Conservation (phyloP, 1,284 basidiomycete species). For the Violaceomyces palustris region DNA sequence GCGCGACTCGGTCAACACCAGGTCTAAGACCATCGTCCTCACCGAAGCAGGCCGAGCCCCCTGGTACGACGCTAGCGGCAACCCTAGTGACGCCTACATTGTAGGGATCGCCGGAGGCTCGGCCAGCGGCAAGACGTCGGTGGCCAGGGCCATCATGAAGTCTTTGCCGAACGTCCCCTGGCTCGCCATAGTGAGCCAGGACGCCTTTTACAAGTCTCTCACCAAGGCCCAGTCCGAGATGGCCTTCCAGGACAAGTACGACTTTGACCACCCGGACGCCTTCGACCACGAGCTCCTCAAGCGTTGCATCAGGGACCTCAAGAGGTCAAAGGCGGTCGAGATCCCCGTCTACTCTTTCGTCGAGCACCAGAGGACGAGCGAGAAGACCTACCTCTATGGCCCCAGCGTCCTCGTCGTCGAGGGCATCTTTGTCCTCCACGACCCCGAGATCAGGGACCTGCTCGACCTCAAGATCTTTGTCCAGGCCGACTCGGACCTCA, state of each 20-base stretch:
- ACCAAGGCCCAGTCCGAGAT: constrained; percentile 67
- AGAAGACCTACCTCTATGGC: constrained; percentile 88
- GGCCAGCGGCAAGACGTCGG: constrained; percentile 81
- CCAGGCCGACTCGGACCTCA: constrained; percentile 84
- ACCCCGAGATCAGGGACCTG: constrained; percentile 62
- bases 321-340: constrained; percentile 62
- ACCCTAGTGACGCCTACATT: constrained; percentile 63
- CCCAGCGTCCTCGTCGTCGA: constrained; percentile 92
- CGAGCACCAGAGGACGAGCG: constrained; percentile 77
- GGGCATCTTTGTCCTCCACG: constrained; percentile 85
- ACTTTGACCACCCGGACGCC: constrained; percentile 89
- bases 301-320: constrained; percentile 71
- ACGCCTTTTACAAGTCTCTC: constrained; percentile 86
- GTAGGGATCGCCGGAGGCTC: constrained; percentile 90
- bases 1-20: no score
- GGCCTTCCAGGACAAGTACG: constrained; percentile 77
- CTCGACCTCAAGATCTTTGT: constrained; percentile 78
- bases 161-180: constrained; percentile 46
- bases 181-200: constrained; percentile 58
- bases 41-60: constrained; percentile 52
- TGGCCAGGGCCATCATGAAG: constrained; percentile 39
- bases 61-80: constrained; percentile 70
- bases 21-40: constrained; percentile 34
- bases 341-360: constrained; percentile 92
- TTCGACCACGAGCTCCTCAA: constrained; percentile 83